phyloP scores from a whole-genome alignment of 192 early-diverging fungal genomes.

The Entomortierella lignicola region DNA sequence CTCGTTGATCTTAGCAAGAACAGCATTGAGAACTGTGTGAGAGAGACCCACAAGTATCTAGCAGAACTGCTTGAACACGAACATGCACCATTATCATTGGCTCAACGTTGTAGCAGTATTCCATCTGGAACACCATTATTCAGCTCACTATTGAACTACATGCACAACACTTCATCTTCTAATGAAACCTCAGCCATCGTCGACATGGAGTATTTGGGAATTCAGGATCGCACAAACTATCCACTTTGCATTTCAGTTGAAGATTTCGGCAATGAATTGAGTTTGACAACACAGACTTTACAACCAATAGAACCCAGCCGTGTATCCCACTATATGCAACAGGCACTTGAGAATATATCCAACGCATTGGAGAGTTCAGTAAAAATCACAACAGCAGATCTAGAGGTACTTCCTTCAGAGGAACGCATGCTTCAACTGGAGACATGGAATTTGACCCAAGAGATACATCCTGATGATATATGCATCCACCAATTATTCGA shows the following conservation, averaged over 20 bases:
- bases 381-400: no score
- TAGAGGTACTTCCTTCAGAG: no score
- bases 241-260: no score
- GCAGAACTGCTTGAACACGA: slow-evolving; percentile 5
- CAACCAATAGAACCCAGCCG: no score
- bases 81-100: slow-evolving; percentile 4
- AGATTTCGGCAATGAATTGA: not conserved
- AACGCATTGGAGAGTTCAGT: not conserved
- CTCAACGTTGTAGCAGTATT: slow-evolving; percentile 11
- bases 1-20: not conserved
- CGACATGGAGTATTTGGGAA: no score
- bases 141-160: slow-evolving; percentile 12
- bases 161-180: not conserved
- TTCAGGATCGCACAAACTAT: no score
- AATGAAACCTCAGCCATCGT: not conserved
- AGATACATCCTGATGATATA: not conserved
- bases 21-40: not conserved
- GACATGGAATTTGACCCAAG: no score
- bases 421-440: no score
- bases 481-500: slow-evolving; percentile 17
- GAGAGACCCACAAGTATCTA: not conserved
- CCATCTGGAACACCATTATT: slow-evolving; percentile 1
- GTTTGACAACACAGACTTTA: not conserved
- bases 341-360: not conserved
- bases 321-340: slow-evolving; percentile 22